phyloP scores from a whole-genome alignment of 352 stramenopile genomes.

The Phytopythium oedochilum region DNA sequence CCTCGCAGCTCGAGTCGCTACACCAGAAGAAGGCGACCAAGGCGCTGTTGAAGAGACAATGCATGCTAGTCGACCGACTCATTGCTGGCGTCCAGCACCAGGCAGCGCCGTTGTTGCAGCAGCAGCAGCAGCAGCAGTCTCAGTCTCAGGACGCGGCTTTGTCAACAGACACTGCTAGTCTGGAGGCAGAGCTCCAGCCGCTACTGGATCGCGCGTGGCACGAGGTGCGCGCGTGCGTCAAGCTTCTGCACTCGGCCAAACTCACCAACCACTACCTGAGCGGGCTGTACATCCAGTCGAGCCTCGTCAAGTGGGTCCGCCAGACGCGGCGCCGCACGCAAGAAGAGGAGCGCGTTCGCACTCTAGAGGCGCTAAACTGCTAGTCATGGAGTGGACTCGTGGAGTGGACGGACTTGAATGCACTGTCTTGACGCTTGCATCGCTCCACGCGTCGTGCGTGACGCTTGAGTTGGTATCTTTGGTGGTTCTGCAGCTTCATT shows the following conservation, averaged over 20 bases:
- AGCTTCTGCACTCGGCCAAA: slow-evolving; percentile 59
- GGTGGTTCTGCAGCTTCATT: neutral
- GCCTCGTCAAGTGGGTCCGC: slow-evolving; percentile 52
- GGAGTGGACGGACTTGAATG: neutral
- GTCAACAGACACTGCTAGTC: no score
- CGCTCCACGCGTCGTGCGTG: neutral
- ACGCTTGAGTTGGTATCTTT: neutral
- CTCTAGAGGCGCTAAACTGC: slow-evolving; percentile 12
- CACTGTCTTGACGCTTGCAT: neutral
- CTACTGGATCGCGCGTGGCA: slow-evolving; percentile 38
- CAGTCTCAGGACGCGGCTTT: slow-evolving; percentile 4
- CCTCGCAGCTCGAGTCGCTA: slow-evolving; percentile 42
- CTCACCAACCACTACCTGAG: slow-evolving; percentile 72
- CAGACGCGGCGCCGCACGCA: slow-evolving; percentile 35
- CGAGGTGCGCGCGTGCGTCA: slow-evolving; percentile 55
- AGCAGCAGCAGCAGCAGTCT: slow-evolving; percentile 8
- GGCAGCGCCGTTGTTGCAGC: slow-evolving; percentile 8
- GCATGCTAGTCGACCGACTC: slow-evolving; percentile 47
- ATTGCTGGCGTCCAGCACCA: slow-evolving; percentile 28
- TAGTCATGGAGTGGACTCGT: neutral
- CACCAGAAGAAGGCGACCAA: slow-evolving; percentile 70
- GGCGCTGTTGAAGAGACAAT: slow-evolving; percentile 47
- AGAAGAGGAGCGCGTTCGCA: slow-evolving; percentile 18
- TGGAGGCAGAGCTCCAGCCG: slow-evolving; percentile 11
- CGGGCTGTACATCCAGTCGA: slow-evolving; percentile 52